A percentile compares a stretch with the other conserved stretches of the same genome.
Conservation (phyloP, 2,329 filamentous ascomycete species). For the Cercospora canescens region DNA sequence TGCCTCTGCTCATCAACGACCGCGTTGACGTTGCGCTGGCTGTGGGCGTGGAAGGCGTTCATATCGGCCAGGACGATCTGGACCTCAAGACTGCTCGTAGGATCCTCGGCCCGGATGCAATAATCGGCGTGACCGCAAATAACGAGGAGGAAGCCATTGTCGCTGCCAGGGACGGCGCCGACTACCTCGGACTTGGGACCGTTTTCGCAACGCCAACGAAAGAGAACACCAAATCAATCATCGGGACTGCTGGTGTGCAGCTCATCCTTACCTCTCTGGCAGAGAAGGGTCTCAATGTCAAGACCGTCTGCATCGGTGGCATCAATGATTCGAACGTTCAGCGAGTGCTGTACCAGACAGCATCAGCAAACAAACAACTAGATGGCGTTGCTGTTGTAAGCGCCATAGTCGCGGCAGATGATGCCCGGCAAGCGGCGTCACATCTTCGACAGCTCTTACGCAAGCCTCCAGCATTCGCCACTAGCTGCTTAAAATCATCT, state of each 20-base stretch:
- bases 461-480: slow-evolving; percentile 38
- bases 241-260: slow-evolving; percentile 71
- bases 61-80: slow-evolving; percentile 94
- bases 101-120: slow-evolving; percentile 72
- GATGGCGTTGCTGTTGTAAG: slow-evolving; percentile 88
- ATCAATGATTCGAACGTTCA: slow-evolving; percentile 76
- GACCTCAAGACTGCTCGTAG: slow-evolving; percentile 65
- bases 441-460: slow-evolving; percentile 60
- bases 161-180: slow-evolving; percentile 74
- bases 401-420: slow-evolving; percentile 73
- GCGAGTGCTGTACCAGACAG: slow-evolving; percentile 71
- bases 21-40: slow-evolving; percentile 85
- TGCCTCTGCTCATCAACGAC: slow-evolving; percentile 91
- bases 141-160: slow-evolving; percentile 69
- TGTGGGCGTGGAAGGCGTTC: slow-evolving; percentile 85
- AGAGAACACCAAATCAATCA: slow-evolving; percentile 79
- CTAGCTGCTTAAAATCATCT: slow-evolving; percentile 30
- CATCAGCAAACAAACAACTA: slow-evolving; percentile 58
- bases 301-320: slow-evolving; percentile 84
- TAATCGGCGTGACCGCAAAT: slow-evolving; percentile 87
- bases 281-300: slow-evolving; percentile 46
- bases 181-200: slow-evolving; percentile 89
- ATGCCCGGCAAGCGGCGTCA: slow-evolving; percentile 65
- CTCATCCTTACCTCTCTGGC: slow-evolving; percentile 64
- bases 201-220: slow-evolving; percentile 87